These are phyloP conservation scores for Saprolegnia parasitica DNA, from an alignment of 352 stramenopile species.

Conservation along the genomic window DNA sequence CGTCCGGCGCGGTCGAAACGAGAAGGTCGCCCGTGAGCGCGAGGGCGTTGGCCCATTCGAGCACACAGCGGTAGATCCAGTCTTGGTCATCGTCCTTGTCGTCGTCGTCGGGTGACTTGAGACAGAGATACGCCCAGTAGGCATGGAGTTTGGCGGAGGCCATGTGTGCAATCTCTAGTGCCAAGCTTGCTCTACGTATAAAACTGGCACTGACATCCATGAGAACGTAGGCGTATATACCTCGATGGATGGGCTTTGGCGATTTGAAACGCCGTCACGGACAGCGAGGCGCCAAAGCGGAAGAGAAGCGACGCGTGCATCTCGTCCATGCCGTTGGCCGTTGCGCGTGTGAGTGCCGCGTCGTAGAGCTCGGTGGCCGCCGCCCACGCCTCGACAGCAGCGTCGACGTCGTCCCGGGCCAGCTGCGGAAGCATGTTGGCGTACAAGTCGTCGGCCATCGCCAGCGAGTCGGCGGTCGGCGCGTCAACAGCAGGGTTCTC, in stretches of 20 bases:
- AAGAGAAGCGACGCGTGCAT: slow-evolving; percentile 37
- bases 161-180: not conserved
- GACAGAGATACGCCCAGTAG: slow-evolving; percentile 18
- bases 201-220: not conserved
- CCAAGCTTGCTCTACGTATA: not conserved
- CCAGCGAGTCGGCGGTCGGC: not conserved
- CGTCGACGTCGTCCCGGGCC: slow-evolving; percentile 6
- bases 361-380: slow-evolving; percentile 39
- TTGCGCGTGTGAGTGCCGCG: slow-evolving; percentile 41
- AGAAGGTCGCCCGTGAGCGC: not conserved
- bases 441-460: slow-evolving; percentile 15
- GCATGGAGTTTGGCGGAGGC: not conserved
- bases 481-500: not conserved
- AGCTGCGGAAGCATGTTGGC: slow-evolving; percentile 47
- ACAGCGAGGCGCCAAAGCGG: slow-evolving; percentile 56
- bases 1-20: not conserved
- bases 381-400: not conserved
- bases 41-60: slow-evolving; percentile 5
- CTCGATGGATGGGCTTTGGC: not conserved
- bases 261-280: slow-evolving; percentile 30
- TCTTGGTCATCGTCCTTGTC: not conserved
- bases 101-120: not conserved
- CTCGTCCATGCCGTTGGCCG: not conserved
- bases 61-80: slow-evolving; percentile 6
- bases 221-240: slow-evolving; percentile 14